These are phyloP conservation scores for Aspergillus sp. DNA, from an alignment of 2,329 filamentous ascomycete species.

Conservation along the genomic window DNA sequence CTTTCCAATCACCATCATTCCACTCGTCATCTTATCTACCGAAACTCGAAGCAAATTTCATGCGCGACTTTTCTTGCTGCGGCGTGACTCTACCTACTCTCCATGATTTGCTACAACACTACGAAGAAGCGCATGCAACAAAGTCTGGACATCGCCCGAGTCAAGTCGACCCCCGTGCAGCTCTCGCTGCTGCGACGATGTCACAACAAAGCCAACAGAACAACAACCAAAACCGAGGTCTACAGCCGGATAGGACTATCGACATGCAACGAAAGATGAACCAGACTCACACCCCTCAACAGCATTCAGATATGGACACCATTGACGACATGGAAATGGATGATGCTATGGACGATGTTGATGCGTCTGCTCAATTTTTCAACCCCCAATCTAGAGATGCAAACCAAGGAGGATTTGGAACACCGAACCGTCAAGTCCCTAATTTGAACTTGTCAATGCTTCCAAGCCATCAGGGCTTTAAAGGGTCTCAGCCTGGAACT, in stretches of 20 bases:
- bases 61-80: constrained; percentile 96
- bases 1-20: constrained; percentile 87
- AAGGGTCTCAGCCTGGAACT: constrained; percentile 82
- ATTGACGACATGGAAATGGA: constrained; percentile 98
- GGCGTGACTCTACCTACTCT: constrained; percentile 84
- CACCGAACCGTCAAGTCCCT: constrained; percentile 57
- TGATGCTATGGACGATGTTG: constrained; percentile 62
- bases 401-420: constrained; percentile 61
- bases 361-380: constrained; percentile 41
- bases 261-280: constrained; percentile 40
- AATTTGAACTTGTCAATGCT: constrained; percentile 80
- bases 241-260: constrained; percentile 35
- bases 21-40: constrained; percentile 96
- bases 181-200: constrained; percentile 46
- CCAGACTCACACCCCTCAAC: constrained; percentile 31
- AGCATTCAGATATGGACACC: constrained; percentile 68
- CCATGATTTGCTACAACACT: constrained; percentile 93
- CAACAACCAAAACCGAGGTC: constrained; percentile 34
- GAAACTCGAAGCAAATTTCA: constrained; percentile 95
- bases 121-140: constrained; percentile 89
- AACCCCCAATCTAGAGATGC: constrained; percentile 68
- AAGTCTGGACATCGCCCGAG: constrained; percentile 55
- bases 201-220: constrained; percentile 51
- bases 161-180: constrained; percentile 53
- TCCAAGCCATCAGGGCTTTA: constrained; percentile 72